phyloP scores from a whole-genome alignment of 495 filamentous ascomycete genomes.

The Saxispiralis lemnorum region DNA sequence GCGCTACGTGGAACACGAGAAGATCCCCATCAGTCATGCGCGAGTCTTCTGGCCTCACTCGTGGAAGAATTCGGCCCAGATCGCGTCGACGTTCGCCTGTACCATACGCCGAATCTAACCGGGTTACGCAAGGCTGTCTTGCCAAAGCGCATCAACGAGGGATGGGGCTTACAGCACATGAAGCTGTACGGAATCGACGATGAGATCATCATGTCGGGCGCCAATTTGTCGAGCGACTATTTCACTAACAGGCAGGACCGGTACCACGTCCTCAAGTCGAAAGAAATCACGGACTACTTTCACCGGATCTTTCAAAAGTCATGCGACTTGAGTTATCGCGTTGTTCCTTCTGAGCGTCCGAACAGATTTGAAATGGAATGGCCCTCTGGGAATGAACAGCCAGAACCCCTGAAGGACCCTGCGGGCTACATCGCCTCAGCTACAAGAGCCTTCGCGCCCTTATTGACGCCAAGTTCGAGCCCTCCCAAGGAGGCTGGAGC shows the following conservation, averaged over 20 bases:
- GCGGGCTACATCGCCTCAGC: conserved; percentile 49
- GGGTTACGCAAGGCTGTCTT: conserved; percentile 68
- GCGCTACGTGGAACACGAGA: conserved; percentile 82
- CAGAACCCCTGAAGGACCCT: conserved; percentile 52
- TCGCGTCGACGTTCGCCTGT: conserved; percentile 89
- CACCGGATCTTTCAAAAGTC: conserved; percentile 56
- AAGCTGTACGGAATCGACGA: conserved; percentile 95
- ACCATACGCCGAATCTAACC: conserved; percentile 89
- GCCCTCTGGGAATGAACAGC: conserved; percentile 56
- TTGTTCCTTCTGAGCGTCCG: conserved; percentile 37
- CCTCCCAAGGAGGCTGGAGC: conserved; percentile 18
- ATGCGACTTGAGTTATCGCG: conserved; percentile 62
- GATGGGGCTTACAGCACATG: conserved; percentile 98
- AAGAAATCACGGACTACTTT: conserved; percentile 68
- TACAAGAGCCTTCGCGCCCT: conserved; percentile 41
- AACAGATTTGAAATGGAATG: conserved; percentile 59
- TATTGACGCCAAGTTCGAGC: conserved; percentile 36
- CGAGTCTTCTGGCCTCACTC: conserved; percentile 70
- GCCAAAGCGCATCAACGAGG: conserved; percentile 84
- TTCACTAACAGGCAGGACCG: conserved; percentile 91
- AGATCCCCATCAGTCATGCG: conserved; percentile 70
- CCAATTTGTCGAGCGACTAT: conserved; percentile 85
- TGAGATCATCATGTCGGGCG: conserved; percentile 86
- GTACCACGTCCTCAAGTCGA: conserved; percentile 78
- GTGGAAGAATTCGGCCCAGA: conserved; percentile 65